Evolutionary conservation across 306 rosid species (phyloP), one percentile per base, ranked within the genome.

Genomic region (Sechiopsis laciniata): DNA sequence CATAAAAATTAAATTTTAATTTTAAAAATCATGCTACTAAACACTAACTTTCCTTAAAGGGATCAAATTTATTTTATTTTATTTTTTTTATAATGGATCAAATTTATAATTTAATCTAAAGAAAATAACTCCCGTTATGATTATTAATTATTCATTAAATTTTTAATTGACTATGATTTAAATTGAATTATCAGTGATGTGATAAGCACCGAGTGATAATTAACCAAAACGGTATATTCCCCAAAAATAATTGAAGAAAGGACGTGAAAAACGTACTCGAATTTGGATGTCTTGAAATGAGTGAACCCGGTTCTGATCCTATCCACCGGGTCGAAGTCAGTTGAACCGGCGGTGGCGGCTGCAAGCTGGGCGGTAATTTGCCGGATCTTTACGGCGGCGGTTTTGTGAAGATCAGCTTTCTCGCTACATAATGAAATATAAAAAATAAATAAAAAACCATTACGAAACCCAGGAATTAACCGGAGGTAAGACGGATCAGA

Each of bases 281-380:
- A 95, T 84, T 95, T 95, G 80, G 88, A 88, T 7, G 22, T 86
- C 90, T 82, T 95, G 76, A 95, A 95, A 6, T 75, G 85, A 14
- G 29, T 2, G 81, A 95, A 95, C 0, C 99, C 99, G 79, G 92
- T 59, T 77, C 78, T 82, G 83, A 95, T 80, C 84, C 85, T 85
- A 63, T 95, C 86, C 9, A 83, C 89, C 74, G 91, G 80, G 77
- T 86, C 75, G 35, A 70, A 71, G 20, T 52, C 40, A 14, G 78
- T 61, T 0, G 84, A 76, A 74, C 20, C 79, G 17, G 68, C 75
- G 1, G 11, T 4, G 46, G 9, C 5, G 2, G 76, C 80, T 8
- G 72, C 66, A 26, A 88, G 76, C 79, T 88, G 89, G 6, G 89
- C 85, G 53, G 91, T 86, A 51, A 88, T 66, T 70, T 83, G 84